Conservation (phyloP, 2,329 filamentous ascomycete genomes). For the Hysterium pulicare region DNA sequence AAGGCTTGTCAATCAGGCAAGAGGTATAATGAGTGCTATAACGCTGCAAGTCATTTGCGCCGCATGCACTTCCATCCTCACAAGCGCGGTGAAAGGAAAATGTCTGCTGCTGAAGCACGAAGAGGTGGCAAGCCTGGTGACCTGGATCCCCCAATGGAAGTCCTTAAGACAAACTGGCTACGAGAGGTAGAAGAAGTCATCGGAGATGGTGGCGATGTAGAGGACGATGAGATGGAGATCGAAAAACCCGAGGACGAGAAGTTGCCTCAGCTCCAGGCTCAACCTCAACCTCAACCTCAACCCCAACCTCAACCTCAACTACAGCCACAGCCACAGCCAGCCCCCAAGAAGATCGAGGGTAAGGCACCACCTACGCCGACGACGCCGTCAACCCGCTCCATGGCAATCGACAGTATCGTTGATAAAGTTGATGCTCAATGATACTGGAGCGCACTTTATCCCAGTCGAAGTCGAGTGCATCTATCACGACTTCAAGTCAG, state of each 20-base stretch:
- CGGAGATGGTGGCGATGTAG: constrained; percentile 18
- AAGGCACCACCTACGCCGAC: constrained; percentile 36
- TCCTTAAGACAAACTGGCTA: constrained; percentile 58
- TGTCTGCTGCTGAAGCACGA: constrained; percentile 56
- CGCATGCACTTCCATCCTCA: constrained; percentile 81
- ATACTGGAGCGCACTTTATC: constrained; percentile 2
- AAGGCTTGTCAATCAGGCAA: constrained; percentile 76
- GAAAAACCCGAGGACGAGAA: constrained; percentile 12
- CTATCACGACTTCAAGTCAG: background rate
- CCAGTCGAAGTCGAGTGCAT: background rate
- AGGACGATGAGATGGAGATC: constrained; percentile 16
- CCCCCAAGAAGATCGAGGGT: constrained; percentile 20
- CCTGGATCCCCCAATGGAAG: constrained; percentile 57
- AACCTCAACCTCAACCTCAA: constrained; percentile 15
- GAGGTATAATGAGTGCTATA: constrained; percentile 88
- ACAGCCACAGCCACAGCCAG: constrained; percentile 8
- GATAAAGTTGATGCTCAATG: constrained; percentile 35
- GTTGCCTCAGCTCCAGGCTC: constrained; percentile 10
- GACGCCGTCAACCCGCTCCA: constrained; percentile 35
- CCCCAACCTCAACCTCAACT: too few relatives aligned
- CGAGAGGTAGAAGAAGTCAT: constrained; percentile 51
- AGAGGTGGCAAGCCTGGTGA: constrained; percentile 57
- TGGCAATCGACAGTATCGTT: constrained; percentile 40
- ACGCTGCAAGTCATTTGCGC: constrained; percentile 84
- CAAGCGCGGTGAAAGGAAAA: constrained; percentile 52